Evolutionary conservation across 768 basidiomycete species (phyloP).

Genomic region (Naganishia vishniacii): DNA sequence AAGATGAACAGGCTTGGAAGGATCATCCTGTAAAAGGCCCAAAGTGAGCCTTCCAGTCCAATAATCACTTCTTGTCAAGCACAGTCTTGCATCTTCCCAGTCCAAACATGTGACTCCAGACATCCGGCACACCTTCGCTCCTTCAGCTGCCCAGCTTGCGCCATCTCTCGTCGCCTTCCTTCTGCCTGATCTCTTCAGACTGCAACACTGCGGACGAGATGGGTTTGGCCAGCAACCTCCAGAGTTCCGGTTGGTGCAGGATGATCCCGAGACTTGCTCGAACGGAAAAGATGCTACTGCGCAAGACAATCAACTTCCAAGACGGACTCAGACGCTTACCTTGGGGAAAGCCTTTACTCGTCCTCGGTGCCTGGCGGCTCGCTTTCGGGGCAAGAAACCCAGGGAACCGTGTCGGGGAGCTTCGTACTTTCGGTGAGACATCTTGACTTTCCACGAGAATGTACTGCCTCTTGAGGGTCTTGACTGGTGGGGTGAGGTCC

Average conservation of each 20-base stretch:
- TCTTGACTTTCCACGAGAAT: slow-evolving; percentile 26
- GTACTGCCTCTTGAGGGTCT: slow-evolving; percentile 25
- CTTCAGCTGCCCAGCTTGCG: slow-evolving; percentile 21
- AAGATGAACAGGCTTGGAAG: slow-evolving; percentile 97
- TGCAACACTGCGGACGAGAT: slow-evolving; percentile 7
- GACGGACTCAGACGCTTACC: slow-evolving; percentile 54
- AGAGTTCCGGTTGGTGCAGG: neutral
- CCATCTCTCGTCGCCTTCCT: slow-evolving; percentile 20
- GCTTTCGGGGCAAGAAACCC: slow-evolving; percentile 94
- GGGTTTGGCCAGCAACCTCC: slow-evolving; percentile 18
- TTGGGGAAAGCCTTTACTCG: slow-evolving; percentile 99
- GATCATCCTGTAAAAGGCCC: slow-evolving; percentile 70
- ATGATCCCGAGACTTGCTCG: neutral
- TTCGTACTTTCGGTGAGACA: slow-evolving; percentile 64
- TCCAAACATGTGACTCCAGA: slow-evolving; percentile 11
- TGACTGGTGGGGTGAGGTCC: slow-evolving; percentile 19
- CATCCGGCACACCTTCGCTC: slow-evolving; percentile 17
- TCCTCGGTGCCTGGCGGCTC: slow-evolving; percentile 92
- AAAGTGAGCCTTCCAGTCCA: slow-evolving; percentile 5
- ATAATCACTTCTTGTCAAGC: slow-evolving; percentile 25
- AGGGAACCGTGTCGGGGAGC: slow-evolving; percentile 97
- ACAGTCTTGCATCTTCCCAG: slow-evolving; percentile 11
- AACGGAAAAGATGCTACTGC: slow-evolving; percentile 19
- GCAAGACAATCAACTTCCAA: slow-evolving; percentile 11
- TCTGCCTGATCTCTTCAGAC: slow-evolving; percentile 15